Evolutionary conservation across 257 asterid species (phyloP).

Genomic region (Gentiana macrophylla): DNA sequence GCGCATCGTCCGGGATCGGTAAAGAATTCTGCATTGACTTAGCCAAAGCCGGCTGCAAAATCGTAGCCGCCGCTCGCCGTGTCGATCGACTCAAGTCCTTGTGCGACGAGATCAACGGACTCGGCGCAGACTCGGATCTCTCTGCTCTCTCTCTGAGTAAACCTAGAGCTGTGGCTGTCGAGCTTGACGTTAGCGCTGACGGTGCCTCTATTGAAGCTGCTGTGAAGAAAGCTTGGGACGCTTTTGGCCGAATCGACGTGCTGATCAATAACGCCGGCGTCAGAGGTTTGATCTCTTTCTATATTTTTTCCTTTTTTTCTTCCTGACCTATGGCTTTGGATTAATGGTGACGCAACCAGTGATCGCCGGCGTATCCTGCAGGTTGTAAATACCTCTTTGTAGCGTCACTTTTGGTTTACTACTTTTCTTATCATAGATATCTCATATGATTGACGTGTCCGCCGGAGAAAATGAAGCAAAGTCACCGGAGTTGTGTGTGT

Average conservation of each 20-base stretch:
- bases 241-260: slow-evolving; percentile 52
- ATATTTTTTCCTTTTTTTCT: no score
- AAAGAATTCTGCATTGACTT: slow-evolving; percentile 34
- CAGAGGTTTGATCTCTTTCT: no score
- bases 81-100: slow-evolving; percentile 38
- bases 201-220: slow-evolving; percentile 42
- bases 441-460: no score
- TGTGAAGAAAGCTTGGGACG: slow-evolving; percentile 3
- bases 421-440: no score
- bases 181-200: slow-evolving; percentile 40
- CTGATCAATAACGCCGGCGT: slow-evolving; percentile 20
- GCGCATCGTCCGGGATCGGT: slow-evolving; percentile 50
- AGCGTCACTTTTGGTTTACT: no score
- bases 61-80: slow-evolving; percentile 65
- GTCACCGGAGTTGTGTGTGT: no score
- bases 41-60: slow-evolving; percentile 58
- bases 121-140: background rate
- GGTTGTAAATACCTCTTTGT: no score
- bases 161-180: slow-evolving; percentile 41
- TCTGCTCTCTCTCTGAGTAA: slow-evolving; percentile 1
- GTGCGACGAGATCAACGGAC: slow-evolving; percentile 43
- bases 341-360: no score
- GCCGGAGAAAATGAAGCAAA: no score
- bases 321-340: no score
- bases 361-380: no score